These are phyloP conservation scores for Russula dissimulans DNA, from an alignment of 768 basidiomycete genomes.

Conservation along the genomic window DNA sequence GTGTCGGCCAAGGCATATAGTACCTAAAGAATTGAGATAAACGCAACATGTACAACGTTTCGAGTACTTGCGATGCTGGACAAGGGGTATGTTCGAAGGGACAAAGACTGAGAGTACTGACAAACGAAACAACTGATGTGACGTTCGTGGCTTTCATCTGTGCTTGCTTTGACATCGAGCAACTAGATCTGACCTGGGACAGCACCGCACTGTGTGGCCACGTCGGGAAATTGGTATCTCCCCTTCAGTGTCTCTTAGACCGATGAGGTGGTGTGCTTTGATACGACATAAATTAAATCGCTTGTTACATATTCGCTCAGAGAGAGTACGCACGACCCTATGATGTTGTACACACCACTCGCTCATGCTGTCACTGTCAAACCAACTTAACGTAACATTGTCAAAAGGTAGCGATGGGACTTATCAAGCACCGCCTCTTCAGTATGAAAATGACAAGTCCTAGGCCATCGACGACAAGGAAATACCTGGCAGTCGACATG, in stretches of 20 bases:
- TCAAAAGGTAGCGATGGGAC: slow-evolving; percentile 35
- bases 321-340: slow-evolving; percentile 41
- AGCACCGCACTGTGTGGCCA: no score
- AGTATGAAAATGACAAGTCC: slow-evolving; percentile 59
- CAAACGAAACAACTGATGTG: no score
- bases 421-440: slow-evolving; percentile 59
- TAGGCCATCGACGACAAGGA: slow-evolving; percentile 68
- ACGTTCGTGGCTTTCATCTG: no score
- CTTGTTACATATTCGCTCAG: not conserved
- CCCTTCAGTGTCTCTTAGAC: slow-evolving; percentile 56
- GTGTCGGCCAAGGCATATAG: no score
- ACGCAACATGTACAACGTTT: no score
- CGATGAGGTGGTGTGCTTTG: slow-evolving; percentile 49
- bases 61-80: no score
- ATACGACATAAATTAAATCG: slow-evolving; percentile 28
- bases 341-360: slow-evolving; percentile 85
- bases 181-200: no score
- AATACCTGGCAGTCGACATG: slow-evolving; percentile 3
- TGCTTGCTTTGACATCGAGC: no score
- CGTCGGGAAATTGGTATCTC: no score
- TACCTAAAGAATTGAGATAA: no score
- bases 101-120: no score
- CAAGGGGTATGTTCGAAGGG: no score
- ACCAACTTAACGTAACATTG: not conserved
- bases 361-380: slow-evolving; percentile 68